Conservation (phyloP, 2,329 filamentous ascomycete genomes). For the Onygenales sp. region DNA sequence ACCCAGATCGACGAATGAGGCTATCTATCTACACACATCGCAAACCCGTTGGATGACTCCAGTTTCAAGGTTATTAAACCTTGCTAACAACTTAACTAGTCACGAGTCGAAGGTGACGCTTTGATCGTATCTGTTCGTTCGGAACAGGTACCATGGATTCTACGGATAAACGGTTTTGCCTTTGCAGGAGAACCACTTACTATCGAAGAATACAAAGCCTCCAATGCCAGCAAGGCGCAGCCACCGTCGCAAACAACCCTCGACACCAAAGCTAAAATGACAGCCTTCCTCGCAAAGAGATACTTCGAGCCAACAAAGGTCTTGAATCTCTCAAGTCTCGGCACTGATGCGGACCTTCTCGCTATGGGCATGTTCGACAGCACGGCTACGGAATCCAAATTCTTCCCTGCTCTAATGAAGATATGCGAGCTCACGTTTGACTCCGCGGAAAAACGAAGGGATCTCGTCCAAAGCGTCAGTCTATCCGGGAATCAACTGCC, state of each 20-base stretch:
- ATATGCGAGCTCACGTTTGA: constrained; percentile 73
- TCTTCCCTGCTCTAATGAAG: constrained; percentile 85
- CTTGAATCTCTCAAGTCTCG: constrained; percentile 71
- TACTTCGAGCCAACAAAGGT: constrained; percentile 66
- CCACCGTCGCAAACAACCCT: constrained; percentile 38
- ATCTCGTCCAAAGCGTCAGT: constrained; percentile 72
- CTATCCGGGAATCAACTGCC: constrained; percentile 71
- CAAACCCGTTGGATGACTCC: constrained; percentile 29
- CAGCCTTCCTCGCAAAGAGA: constrained; percentile 60
- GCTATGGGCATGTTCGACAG: constrained; percentile 67
- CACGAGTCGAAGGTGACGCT: constrained; percentile 57
- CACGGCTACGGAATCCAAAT: constrained; percentile 65
- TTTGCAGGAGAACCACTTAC: constrained; percentile 58
- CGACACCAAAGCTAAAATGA: constrained; percentile 60
- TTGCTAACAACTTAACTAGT: constrained; percentile 62
- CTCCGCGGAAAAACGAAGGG: constrained; percentile 59
- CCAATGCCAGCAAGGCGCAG: constrained; percentile 9
- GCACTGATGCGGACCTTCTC: constrained; percentile 60
- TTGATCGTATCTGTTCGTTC: constrained; percentile 59
- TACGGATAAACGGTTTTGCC: constrained; percentile 57
- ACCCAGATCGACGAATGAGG: constrained; percentile 34
- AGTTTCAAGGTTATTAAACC: constrained; percentile 38
- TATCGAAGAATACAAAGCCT: constrained; percentile 29
- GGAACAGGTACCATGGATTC: constrained; percentile 54
- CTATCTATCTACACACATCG: constrained; percentile 22